Percentiles rank a stretch among this genome's conserved stretches.
Evolutionary conservation across 805 yeast species (phyloP).

Genomic region (Cyberlindnera bimundalis): DNA sequence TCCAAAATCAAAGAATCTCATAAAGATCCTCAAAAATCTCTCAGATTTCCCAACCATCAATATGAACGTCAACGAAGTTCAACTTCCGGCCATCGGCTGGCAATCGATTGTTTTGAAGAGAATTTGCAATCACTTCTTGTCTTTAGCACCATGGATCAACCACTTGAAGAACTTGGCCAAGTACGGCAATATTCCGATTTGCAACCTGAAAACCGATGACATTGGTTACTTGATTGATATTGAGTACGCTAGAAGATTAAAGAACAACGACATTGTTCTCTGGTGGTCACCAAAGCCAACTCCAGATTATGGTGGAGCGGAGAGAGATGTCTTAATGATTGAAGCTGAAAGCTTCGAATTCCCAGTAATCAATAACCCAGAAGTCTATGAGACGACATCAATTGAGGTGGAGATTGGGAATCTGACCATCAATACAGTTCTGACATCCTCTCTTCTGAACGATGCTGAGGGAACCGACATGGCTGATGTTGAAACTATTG

Average conservation of each 20-base stretch:
- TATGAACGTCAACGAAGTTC: slow-evolving; percentile 54
- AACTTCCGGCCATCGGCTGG: slow-evolving; percentile 80
- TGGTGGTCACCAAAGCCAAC: slow-evolving; percentile 90
- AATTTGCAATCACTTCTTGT: slow-evolving; percentile 65
- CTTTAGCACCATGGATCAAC: slow-evolving; percentile 68
- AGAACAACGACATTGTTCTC: slow-evolving; percentile 61
- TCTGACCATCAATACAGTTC: slow-evolving; percentile 77
- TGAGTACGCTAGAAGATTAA: slow-evolving; percentile 75
- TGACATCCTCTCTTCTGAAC: slow-evolving; percentile 78
- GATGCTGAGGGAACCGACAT: slow-evolving; percentile 86
- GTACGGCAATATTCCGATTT: slow-evolving; percentile 79
- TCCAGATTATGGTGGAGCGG: slow-evolving; percentile 84
- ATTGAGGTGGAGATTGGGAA: slow-evolving; percentile 78
- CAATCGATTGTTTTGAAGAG: slow-evolving; percentile 62
- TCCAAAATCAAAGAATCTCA: slow-evolving; percentile 48
- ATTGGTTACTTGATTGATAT: slow-evolving; percentile 79
- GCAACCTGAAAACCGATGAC: slow-evolving; percentile 79
- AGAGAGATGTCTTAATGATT: slow-evolving; percentile 49
- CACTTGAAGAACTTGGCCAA: slow-evolving; percentile 62
- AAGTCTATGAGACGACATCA: slow-evolving; percentile 71
- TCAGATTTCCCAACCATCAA: slow-evolving; percentile 60
- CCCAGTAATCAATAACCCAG: slow-evolving; percentile 73
- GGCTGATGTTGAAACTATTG: slow-evolving; percentile 44
- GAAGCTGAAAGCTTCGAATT: slow-evolving; percentile 61
- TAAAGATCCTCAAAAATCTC: slow-evolving; percentile 43